Evolutionary conservation across 1,284 basidiomycete genomes (phyloP), one percentile per base, ranked within the genome.

Genomic region (Flammula alnicola): DNA sequence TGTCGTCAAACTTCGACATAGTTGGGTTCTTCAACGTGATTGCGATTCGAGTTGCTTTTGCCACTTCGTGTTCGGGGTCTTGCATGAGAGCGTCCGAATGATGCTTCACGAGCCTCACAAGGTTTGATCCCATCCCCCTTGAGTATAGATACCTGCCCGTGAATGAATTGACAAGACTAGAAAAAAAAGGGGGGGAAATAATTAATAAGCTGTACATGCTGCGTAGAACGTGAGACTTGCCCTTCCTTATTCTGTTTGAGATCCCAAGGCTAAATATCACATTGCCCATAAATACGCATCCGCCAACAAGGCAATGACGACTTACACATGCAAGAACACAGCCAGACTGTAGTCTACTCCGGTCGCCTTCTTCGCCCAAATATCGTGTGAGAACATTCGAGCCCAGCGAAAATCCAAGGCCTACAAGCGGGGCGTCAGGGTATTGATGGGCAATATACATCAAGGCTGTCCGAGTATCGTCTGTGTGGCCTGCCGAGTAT

Each of bases 371-470:
- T 68, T 97, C 88, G 3, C 91, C 93, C 38, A 96, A 72, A 69
- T 97, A 97, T 56, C 92, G 81, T 16, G 92, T 88, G 53, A 98
- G 72, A 36, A 98, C 86, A 62, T 93, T 92, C 30, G 94, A 93
- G 45, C 96, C 97, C 37, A 99, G 82, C 3, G 93, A 97, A 73
- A 97, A 99, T 6, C 94, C 93, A 23, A 97, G 72, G 7, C 93
- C 96, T 26, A 95, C 73, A 19, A 98, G 71, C 5, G 87, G 89
- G 0, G 94, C 91, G 16, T 79, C 70, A 1, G 96, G 95, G 61
- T 88, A 95, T 50, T 73, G 70, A 52, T 82, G 69, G 5, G 84
- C 77, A 41, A 98, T 80, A 69, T 91, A 90, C 63, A 91, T 78
- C 36, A 95, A 69, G 2, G 92, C 89, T 47, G 84, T 84, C 36